Evolutionary conservation across 78 protist species (phyloP).

Genomic region (slime mould (Dictyostelium discoideum)): dicty_2.7 NC_007088.5:764001-764500

Average conservation of each 20-base stretch:
- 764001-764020: slow-evolving; percentile 57
- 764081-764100: slow-evolving; percentile 69
- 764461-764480: slow-evolving; percentile 36
- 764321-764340: slow-evolving; percentile 57
- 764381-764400: slow-evolving; percentile 82
- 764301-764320: too few relatives aligned
- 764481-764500: slow-evolving; percentile 47
- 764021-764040: slow-evolving; percentile 37
- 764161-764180: slow-evolving; percentile 23
- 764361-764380: slow-evolving; percentile 76
- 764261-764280: too few relatives aligned
- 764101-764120: slow-evolving; percentile 71
- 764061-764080: slow-evolving; percentile 11
- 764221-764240: slow-evolving; percentile 53
- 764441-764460: slow-evolving; percentile 68
- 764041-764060: slow-evolving; percentile 39
- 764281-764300: too few relatives aligned
- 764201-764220: slow-evolving; percentile 22
- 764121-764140: slow-evolving; percentile 71
- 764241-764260: neutral
- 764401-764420: slow-evolving; percentile 44
- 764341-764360: slow-evolving; percentile 7
- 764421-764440: neutral
- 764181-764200: slow-evolving; percentile 18
- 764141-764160: slow-evolving; percentile 8